These are phyloP conservation scores for Blepharisma stoltei DNA, from an alignment of 73 alveolate genomes.

Conservation along the genomic window DNA sequence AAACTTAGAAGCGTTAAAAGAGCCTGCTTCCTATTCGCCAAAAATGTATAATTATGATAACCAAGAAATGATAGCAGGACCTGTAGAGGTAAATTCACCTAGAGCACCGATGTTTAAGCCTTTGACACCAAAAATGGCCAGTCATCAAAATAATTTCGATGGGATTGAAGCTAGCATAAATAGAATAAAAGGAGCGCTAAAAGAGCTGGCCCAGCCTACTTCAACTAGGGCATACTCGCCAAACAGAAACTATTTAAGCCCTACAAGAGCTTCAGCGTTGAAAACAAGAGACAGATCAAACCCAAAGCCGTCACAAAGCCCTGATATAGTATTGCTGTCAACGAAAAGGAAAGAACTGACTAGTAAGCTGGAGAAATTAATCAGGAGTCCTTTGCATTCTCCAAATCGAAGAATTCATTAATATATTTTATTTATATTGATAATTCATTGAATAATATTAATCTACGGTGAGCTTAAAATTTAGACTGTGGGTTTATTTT, in stretches of 20 bases:
- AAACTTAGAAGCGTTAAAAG: background rate
- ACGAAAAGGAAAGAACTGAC: background rate
- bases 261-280: no score
- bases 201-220: background rate
- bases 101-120: conserved; percentile 10
- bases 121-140: background rate
- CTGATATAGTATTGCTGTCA: background rate
- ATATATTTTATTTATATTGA: no score
- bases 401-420: background rate
- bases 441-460: no score
- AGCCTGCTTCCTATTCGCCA: conserved; percentile 24
- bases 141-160: background rate
- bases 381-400: conserved; percentile 3
- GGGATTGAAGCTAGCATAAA: conserved; percentile 21
- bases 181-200: conserved; percentile 24
- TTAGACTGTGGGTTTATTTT: no score
- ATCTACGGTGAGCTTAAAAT: no score
- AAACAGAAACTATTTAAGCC: background rate
- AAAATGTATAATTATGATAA: conserved; percentile 18
- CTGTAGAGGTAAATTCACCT: conserved; percentile 12
- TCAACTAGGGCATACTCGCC: conserved; percentile 12
- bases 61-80: conserved; percentile 13
- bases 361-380: background rate
- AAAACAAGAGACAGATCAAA: no score
- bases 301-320: no score